Base-by-base conservation (phyloP, 352 stramenopile species). In the Detonula confervacea region DNA sequence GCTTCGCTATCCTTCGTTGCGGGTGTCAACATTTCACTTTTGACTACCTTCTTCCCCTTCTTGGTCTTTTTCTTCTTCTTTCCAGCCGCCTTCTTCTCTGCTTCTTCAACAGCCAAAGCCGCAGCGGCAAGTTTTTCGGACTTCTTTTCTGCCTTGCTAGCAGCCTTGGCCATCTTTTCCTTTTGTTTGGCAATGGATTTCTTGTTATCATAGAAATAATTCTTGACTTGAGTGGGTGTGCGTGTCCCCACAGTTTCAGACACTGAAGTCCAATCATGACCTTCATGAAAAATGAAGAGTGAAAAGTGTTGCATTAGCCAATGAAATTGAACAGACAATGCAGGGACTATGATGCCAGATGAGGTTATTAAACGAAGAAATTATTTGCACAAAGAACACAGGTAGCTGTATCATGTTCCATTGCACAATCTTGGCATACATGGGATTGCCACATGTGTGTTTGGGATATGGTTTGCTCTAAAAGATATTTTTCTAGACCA, bases 181-280 rank as follows among this genome's bases (percentile, higher is more conserved):
- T 71, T 80, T n/a, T 73, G 72, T 64, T 89, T 93, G 8, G 74
- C 80, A 33, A 73, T 60, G 30, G 86, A 66, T 42, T 93, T 93
- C 49, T 89, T 92, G 54, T 90, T 87, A 42, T 94, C 89, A 62
- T 93, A 93, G 65, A 88, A 94, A 64, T 88, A 93, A 71, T 94
- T 94, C 68, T 93, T 93, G 14, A 92, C 89, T 81, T 94, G 89
- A 51, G 82, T 65, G 20, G 71, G 71, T 14, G 80, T 81, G 69
- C 91, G 90, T 16, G 83, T 92, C 33, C 83, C 85, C 46, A 94
- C 83, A 35, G 83, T 73, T 39, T 83, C 54, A 9, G 83, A 78
- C 29, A 94, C 61, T 14, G 77, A 63, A 6, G 71, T 35, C 89
- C 89, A 94, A 70, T 94, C 61, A 47, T 84, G 65, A 52, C 54